These are phyloP conservation scores for Populus pruinosa DNA, from an alignment of 345 rosid species.

Conservation along the genomic window DNA sequence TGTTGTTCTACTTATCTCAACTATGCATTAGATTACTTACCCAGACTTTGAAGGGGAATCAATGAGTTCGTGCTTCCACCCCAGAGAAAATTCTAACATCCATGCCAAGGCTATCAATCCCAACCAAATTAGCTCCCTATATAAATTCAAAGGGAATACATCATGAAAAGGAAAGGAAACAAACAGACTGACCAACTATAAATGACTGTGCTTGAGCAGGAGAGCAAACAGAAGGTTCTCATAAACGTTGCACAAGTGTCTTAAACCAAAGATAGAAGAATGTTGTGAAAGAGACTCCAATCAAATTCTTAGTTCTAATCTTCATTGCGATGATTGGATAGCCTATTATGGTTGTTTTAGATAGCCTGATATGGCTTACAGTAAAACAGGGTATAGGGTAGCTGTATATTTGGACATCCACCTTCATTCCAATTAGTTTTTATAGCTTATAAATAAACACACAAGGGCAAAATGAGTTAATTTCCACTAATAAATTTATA, in stretches of 20 bases:
- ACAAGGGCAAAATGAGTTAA: background rate
- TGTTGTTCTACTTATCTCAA: background rate
- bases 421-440: background rate
- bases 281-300: background rate
- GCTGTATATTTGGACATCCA: background rate
- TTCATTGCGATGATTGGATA: background rate
- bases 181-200: background rate
- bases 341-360: background rate
- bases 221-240: background rate
- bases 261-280: background rate
- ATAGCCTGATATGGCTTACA: background rate
- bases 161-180: background rate
- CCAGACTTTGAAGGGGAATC: conserved; percentile 83
- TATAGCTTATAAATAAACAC: background rate
- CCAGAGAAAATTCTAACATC: conserved; percentile 78
- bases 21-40: conserved; percentile 32
- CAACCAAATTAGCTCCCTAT: conserved; percentile 72
- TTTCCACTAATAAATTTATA: background rate
- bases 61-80: conserved; percentile 71
- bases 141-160: conserved; percentile 9
- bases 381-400: background rate
- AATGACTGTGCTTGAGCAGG: background rate
- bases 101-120: conserved; percentile 88
- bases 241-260: background rate
- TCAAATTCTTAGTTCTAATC: background rate